Evolutionary conservation across 257 asterid genomes (phyloP).

Genomic region (Gentiana dahurica): DNA sequence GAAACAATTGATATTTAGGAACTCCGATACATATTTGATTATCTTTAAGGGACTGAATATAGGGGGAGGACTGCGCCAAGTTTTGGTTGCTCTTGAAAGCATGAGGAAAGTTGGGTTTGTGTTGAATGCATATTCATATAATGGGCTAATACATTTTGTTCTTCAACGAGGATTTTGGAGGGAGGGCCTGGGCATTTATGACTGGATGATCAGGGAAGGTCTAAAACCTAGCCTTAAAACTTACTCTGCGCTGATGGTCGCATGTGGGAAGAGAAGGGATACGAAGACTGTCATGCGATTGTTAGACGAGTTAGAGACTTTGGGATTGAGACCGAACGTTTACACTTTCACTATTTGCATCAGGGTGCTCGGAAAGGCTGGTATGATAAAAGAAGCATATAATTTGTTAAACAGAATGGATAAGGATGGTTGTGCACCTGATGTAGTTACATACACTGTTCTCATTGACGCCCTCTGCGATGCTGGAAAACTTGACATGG

Average conservation of each 20-base stretch:
- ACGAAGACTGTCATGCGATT: constrained; percentile 64
- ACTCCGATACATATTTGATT: constrained; percentile 63
- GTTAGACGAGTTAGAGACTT: constrained; percentile 66
- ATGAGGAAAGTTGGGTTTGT: constrained; percentile 57
- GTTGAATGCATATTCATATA: constrained; percentile 85
- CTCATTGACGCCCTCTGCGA: constrained; percentile 89
- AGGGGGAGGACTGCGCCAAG: constrained; percentile 67
- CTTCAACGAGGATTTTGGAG: constrained; percentile 63
- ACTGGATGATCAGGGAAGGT: constrained; percentile 69
- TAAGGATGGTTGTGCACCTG: constrained; percentile 80
- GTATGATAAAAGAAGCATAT: constrained; percentile 65
- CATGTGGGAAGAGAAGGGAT: constrained; percentile 76
- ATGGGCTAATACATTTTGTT: constrained; percentile 87
- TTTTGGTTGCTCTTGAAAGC: constrained; percentile 63
- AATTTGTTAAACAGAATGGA: constrained; percentile 71
- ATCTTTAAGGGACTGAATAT: constrained; percentile 57
- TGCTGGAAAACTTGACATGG: constrained; percentile 70
- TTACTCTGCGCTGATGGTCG: constrained; percentile 92
- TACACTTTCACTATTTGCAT: constrained; percentile 90
- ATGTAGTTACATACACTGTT: constrained; percentile 87
- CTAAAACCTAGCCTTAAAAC: constrained; percentile 90
- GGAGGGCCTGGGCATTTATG: constrained; percentile 60
- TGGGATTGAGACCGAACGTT: constrained; percentile 86
- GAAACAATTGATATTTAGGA: constrained; percentile 69
- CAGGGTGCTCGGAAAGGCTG: constrained; percentile 87